Base-by-base conservation (phyloP, 2,329 filamentous ascomycete species). In the Clarireedia hainanense region DNA sequence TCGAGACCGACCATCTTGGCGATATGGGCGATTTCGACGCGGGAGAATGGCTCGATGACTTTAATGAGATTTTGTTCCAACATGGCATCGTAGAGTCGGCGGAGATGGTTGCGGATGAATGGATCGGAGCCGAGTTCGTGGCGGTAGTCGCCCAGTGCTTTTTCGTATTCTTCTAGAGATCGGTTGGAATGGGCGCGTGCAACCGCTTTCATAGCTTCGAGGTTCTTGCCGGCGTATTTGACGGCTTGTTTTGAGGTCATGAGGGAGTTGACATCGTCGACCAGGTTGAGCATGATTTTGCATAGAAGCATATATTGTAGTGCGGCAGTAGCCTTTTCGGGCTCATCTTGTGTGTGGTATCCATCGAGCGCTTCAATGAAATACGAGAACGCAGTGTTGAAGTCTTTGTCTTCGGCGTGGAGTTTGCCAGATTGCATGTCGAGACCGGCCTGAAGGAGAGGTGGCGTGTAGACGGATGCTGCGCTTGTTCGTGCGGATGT, bases 401-500 rank as follows among this genome's bases (percentile, higher is more conserved):
- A 99, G 76, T 99, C 95, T 75, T 91, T 89, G 71, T 99, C 94
- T 75, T 99, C 95, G 24, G 94, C 94, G 72, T 99, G 95, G 57
- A 99, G 83, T 87, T 97, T 97, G 64, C 94, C 95, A 62, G 90
- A 96, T 78, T 99, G 94, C 94, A 99, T 97, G 70, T 99, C 94
- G 64, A 99, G 82, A 66, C 94, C 91, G 47, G 94, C 94, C 76
- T 99, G 95, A 57, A 99, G 81, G 63, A 95, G 79, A 3, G 95
- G 94, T 51, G 94, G 94, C 24, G 91, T 96, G 78, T 99, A 99
- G 61, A 99, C 94, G 27, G 91, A 96, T 50, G 95, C 94, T 55
- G 95, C 94, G 65, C 89, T 95, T 47, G 94, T 99, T 67, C 94
- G 86, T 56, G 94, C 92, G 60, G 89, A 92, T 23, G 94, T 99